These are phyloP conservation scores for Danielia reshetovae DNA, from an alignment of 805 yeast genomes.

Conservation along the genomic window DNA sequence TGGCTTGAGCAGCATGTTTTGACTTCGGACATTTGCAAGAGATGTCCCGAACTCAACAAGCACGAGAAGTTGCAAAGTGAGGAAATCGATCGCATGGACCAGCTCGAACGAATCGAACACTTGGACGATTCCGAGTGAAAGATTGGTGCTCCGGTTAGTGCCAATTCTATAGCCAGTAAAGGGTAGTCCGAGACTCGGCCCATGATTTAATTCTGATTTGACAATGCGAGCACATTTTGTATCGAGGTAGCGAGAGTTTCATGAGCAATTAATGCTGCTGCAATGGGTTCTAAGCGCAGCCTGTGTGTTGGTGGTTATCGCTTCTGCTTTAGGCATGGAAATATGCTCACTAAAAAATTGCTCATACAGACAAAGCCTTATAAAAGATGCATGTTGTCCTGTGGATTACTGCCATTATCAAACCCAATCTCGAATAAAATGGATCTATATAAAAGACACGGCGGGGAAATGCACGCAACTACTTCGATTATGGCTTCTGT, in stretches of 20 bases:
- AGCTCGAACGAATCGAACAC: background rate
- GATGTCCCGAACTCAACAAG: slow-evolving; percentile 3
- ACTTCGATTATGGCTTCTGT: no score
- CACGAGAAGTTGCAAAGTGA: background rate
- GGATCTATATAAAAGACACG: slow-evolving; percentile 1
- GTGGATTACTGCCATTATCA: background rate
- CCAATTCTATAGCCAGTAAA: no score
- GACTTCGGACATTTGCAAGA: slow-evolving; percentile 14
- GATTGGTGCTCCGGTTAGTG: no score
- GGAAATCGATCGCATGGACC: background rate
- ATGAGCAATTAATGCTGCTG: no score
- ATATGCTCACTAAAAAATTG: slow-evolving; percentile 8
- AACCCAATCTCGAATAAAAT: background rate
- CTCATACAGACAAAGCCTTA: background rate
- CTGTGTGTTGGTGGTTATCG: background rate
- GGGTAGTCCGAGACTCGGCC: no score
- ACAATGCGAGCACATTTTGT: no score
- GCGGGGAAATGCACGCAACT: slow-evolving; percentile 10
- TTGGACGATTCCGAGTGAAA: background rate
- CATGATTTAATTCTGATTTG: no score
- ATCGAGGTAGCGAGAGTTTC: no score
- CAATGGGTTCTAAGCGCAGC: no score
- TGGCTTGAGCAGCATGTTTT: slow-evolving; percentile 58
- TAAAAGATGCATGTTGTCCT: background rate
- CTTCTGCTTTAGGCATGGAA: slow-evolving; percentile 5